Evolutionary conservation across 2,329 filamentous ascomycete genomes (phyloP).

Genomic region (Endothia cerciana): DNA sequence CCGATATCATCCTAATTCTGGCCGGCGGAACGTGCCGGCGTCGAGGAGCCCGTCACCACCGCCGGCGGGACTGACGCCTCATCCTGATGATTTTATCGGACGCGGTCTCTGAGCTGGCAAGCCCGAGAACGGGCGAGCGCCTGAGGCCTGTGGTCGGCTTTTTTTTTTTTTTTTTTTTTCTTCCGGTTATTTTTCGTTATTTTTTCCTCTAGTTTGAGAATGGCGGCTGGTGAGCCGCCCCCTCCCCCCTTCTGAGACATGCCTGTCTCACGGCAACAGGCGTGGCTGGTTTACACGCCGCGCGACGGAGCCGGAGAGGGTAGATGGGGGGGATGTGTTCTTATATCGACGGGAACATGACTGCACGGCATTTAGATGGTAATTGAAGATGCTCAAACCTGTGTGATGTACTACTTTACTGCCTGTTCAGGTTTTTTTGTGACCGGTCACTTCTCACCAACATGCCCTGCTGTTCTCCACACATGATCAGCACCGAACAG

Average conservation of each 20-base stretch:
- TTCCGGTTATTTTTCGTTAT: too few relatives aligned
- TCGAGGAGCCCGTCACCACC: slow-evolving; percentile 19
- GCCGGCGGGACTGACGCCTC: background rate
- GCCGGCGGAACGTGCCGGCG: slow-evolving; percentile 17
- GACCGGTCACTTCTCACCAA: background rate
- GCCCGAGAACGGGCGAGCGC: background rate
- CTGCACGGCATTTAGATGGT: too few relatives aligned
- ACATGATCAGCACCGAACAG: background rate
- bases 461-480: background rate
- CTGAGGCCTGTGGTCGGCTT: background rate
- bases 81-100: slow-evolving; percentile 26
- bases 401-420: too few relatives aligned
- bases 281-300: background rate
- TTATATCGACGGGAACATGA: too few relatives aligned
- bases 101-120: slow-evolving; percentile 6
- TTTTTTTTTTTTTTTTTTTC: too few relatives aligned
- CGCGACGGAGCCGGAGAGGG: too few relatives aligned
- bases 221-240: too few relatives aligned
- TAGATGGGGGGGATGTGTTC: too few relatives aligned
- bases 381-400: background rate
- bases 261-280: background rate
- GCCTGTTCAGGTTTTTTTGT: background rate
- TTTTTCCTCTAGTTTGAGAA: too few relatives aligned
- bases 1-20: slow-evolving; percentile 26
- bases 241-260: background rate